These are phyloP conservation scores for Vachellia collinsii DNA, from an alignment of 306 rosid genomes.

Conservation along the genomic window DNA sequence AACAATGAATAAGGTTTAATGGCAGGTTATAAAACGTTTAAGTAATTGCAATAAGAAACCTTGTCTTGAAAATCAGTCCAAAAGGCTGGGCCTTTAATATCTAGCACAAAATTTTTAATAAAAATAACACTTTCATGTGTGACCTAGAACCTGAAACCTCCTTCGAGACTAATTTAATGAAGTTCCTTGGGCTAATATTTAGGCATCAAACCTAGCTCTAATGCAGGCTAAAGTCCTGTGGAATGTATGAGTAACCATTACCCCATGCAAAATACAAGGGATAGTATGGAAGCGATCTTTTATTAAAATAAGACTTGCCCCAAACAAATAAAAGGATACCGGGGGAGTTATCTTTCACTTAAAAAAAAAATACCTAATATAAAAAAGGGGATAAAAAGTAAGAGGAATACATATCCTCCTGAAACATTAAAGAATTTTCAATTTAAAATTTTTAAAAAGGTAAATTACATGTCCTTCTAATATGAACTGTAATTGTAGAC, in stretches of 20 bases:
- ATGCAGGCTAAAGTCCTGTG: not conserved
- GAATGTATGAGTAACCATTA: not conserved
- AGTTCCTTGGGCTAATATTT: not conserved
- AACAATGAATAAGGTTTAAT: not conserved
- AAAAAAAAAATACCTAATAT: not conserved
- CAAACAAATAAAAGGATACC: no score
- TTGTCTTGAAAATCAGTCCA: not conserved
- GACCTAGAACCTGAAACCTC: slow-evolving; percentile 11
- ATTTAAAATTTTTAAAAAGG: not conserved
- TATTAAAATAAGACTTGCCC: no score
- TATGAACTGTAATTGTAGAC: not conserved
- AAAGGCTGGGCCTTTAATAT: not conserved
- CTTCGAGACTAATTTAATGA: not conserved
- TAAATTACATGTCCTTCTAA: not conserved
- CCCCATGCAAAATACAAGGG: not conserved
- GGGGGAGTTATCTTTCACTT: no score
- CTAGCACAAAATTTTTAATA: not conserved
- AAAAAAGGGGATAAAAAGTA: no score
- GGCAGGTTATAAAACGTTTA: not conserved
- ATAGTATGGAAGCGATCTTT: not conserved
- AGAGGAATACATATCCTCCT: not conserved
- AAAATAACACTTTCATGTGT: not conserved
- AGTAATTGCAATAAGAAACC: not conserved
- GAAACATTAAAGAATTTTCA: not conserved
- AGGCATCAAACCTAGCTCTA: slow-evolving; percentile 1